Percentiles rank a stretch among this genome's conserved stretches.
Evolutionary conservation across 2,329 filamentous ascomycete species (phyloP).

Genomic region (Pseudocercospora eumusae): DNA sequence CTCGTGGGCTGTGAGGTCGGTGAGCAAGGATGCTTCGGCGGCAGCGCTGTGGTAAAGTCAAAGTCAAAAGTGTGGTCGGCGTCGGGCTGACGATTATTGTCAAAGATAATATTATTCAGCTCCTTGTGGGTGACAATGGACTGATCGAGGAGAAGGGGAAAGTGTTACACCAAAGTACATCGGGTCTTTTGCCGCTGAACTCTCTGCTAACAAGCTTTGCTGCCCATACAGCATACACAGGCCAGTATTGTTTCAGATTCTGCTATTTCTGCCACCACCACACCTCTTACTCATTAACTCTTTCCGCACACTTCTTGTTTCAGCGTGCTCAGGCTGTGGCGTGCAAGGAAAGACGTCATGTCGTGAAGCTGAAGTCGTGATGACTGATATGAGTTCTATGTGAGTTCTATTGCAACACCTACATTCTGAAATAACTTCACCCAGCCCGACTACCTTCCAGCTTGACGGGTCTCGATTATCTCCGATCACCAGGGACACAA

Average conservation of each 20-base stretch:
- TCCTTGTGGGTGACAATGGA: neutral
- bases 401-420: too few species aligned
- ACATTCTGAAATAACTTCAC: slow-evolving; percentile 4
- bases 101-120: too few species aligned
- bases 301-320: neutral
- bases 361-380: neutral
- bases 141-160: too few species aligned
- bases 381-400: too few species aligned
- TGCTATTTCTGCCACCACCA: slow-evolving; percentile 8
- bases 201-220: slow-evolving; percentile 9
- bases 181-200: too few species aligned
- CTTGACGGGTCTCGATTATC: neutral
- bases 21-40: slow-evolving; percentile 3
- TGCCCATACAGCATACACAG: too few species aligned
- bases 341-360: neutral
- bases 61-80: slow-evolving; percentile 5
- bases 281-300: too few species aligned
- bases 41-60: too few species aligned
- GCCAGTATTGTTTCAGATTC: slow-evolving; percentile 16
- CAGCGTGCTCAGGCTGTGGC: neutral
- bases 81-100: too few species aligned
- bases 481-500: neutral
- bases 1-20: slow-evolving; percentile 8
- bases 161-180: too few species aligned
- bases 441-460: neutral